These are phyloP conservation scores for Ligustrum vulgare DNA, from an alignment of 257 asterid genomes.

Conservation along the genomic window DNA sequence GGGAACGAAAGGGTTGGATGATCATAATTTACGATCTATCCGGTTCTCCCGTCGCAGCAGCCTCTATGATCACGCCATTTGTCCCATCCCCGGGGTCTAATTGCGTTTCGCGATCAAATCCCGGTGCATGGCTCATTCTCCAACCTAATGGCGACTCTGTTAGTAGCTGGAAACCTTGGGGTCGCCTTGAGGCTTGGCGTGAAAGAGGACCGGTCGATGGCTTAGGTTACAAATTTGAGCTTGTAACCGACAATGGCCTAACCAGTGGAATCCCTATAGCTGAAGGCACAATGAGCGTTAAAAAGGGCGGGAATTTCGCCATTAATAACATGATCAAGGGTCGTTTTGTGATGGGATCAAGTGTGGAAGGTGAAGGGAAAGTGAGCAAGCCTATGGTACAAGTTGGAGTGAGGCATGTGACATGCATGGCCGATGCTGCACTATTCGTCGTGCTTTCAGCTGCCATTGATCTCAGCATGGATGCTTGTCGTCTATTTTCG, in stretches of 20 bases:
- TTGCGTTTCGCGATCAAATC: slow-evolving; percentile 77
- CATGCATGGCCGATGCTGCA: slow-evolving; percentile 86
- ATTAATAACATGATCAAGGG: slow-evolving; percentile 54
- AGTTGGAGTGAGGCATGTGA: slow-evolving; percentile 73
- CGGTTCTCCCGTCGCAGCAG: slow-evolving; percentile 90
- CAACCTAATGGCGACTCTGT: slow-evolving; percentile 66
- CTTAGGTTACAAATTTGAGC: slow-evolving; percentile 79
- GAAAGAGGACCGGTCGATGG: slow-evolving; percentile 71
- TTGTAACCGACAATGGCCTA: slow-evolving; percentile 54
- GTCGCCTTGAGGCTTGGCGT: slow-evolving; percentile 91
- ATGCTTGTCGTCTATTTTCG: slow-evolving; percentile 74
- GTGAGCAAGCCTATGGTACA: slow-evolving; percentile 62
- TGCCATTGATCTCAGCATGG: slow-evolving; percentile 86
- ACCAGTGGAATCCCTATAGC: slow-evolving; percentile 67
- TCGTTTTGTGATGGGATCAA: slow-evolving; percentile 78
- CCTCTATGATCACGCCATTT: slow-evolving; percentile 89
- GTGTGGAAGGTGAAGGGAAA: slow-evolving; percentile 79
- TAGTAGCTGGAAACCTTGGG: slow-evolving; percentile 97
- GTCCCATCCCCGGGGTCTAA: slow-evolving; percentile 80
- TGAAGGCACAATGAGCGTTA: slow-evolving; percentile 66
- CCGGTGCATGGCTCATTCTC: slow-evolving; percentile 92
- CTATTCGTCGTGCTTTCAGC: slow-evolving; percentile 77
- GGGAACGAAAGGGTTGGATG: slow-evolving; percentile 93
- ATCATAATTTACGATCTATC: slow-evolving; percentile 71
- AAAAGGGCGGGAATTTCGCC: slow-evolving; percentile 66